Conservation (phyloP, 345 rosid species). For the Citrus mangshanensis region DNA sequence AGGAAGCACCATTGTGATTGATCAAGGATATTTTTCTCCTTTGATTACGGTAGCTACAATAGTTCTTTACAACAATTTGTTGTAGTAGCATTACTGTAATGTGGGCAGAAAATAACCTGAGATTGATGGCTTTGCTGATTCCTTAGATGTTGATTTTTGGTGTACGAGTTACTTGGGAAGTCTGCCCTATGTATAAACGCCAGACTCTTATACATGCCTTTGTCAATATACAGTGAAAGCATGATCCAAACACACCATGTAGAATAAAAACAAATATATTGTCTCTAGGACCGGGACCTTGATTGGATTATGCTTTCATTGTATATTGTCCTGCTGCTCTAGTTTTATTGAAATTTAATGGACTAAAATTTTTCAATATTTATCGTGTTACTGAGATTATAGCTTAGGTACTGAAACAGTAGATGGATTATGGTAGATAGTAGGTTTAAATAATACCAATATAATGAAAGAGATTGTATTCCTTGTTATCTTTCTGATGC, state of each 20-base stretch:
- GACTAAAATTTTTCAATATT: not conserved
- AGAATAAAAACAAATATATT: not conserved
- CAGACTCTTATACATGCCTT: not conserved
- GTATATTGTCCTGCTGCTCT: not conserved
- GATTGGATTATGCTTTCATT: not conserved
- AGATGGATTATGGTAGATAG: not conserved
- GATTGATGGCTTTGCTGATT: not conserved
- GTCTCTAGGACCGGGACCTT: not conserved
- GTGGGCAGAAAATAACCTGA: not conserved
- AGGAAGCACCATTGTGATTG: not conserved
- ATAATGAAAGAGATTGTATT: not conserved
- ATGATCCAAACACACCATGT: not conserved
- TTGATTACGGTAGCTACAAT: not conserved
- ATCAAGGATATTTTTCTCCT: not conserved
- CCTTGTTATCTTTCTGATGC: not conserved
- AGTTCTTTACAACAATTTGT: not conserved
- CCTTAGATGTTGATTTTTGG: not conserved
- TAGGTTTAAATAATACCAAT: not conserved
- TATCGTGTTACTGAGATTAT: not conserved
- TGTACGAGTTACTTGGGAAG: conserved; percentile 2
- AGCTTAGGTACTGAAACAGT: not conserved
- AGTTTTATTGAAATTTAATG: not conserved
- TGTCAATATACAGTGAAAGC: not conserved
- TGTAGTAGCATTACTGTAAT: not conserved
- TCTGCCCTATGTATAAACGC: not conserved